Conservation (phyloP, 441 rosid species). For the Pelargonium hybrid region DNA sequence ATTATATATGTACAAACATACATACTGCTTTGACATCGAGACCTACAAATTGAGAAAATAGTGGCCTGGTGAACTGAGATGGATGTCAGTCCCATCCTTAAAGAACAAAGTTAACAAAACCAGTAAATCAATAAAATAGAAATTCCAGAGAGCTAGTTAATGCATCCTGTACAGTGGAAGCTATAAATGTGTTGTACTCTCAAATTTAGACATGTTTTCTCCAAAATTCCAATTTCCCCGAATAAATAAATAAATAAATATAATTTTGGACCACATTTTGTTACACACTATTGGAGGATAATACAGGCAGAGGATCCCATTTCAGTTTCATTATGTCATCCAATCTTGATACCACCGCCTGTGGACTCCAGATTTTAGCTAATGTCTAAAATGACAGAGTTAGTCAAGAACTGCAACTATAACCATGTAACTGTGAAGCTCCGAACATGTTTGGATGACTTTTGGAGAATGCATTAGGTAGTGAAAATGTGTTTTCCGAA, state of each 20-base stretch:
- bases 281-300: no score
- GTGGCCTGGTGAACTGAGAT: not conserved
- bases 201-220: no score
- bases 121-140: not conserved
- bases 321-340: not conserved
- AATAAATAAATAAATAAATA: not conserved
- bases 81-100: not conserved
- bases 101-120: not conserved
- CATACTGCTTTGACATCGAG: not conserved
- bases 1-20: not conserved
- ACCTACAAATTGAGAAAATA: slow-evolving; percentile 3
- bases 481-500: not conserved
- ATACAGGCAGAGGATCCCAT: no score
- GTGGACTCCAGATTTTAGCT: not conserved
- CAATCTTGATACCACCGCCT: not conserved
- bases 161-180: no score
- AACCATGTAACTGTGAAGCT: not conserved
- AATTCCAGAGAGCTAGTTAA: not conserved
- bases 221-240: not conserved
- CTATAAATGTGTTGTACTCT: no score
- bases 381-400: not conserved
- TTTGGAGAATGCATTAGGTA: not conserved
- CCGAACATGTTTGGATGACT: not conserved
- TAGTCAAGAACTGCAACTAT: not conserved
- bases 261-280: no score